Percentiles rank a stretch among this genome's conserved stretches.
phyloP scores from a whole-genome alignment of 208 protist genomes.

The Leishmania tropica region DNA sequence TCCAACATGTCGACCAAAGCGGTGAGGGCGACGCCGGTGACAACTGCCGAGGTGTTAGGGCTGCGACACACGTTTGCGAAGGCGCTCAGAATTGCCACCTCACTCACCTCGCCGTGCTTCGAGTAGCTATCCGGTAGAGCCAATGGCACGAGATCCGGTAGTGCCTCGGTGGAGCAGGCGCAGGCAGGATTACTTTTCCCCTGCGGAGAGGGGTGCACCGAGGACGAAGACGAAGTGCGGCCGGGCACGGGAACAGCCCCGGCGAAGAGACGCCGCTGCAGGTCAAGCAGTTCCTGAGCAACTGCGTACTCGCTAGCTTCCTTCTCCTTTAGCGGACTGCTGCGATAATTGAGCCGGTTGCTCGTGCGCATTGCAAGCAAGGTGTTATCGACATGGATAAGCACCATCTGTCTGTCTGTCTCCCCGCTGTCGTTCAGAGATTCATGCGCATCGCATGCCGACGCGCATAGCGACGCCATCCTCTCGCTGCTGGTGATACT shows the following conservation, averaged over 20 bases:
- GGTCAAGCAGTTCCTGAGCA: conserved; percentile 8
- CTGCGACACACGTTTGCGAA: conserved; percentile 72
- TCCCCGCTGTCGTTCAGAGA: conserved; percentile 11
- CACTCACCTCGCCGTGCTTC: conserved; percentile 32
- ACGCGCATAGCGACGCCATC: background rate
- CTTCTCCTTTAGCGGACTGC: conserved; percentile 1
- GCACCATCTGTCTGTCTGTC: conserved; percentile 35
- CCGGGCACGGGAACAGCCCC: conserved; percentile 24
- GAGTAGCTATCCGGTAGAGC: conserved; percentile 4
- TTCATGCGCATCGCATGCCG: background rate
- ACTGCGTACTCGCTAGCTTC: conserved; percentile 14
- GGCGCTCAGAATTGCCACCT: conserved; percentile 56
- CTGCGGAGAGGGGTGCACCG: background rate
- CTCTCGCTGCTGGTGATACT: background rate
- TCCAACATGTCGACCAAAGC: conserved; percentile 76
- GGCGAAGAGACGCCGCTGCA: conserved; percentile 30
- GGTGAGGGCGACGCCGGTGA: conserved; percentile 70
- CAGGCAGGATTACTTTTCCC: background rate
- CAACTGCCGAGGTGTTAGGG: conserved; percentile 53
- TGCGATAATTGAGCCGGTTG: conserved; percentile 13
- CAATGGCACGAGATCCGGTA: background rate
- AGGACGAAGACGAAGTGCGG: conserved; percentile 9
- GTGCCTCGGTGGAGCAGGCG: background rate
- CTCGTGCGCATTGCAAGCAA: conserved; percentile 29
- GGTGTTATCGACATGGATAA: conserved; percentile 31